Conservation (phyloP, 768 basidiomycete genomes). For the Kwoniella sp. region DNA sequence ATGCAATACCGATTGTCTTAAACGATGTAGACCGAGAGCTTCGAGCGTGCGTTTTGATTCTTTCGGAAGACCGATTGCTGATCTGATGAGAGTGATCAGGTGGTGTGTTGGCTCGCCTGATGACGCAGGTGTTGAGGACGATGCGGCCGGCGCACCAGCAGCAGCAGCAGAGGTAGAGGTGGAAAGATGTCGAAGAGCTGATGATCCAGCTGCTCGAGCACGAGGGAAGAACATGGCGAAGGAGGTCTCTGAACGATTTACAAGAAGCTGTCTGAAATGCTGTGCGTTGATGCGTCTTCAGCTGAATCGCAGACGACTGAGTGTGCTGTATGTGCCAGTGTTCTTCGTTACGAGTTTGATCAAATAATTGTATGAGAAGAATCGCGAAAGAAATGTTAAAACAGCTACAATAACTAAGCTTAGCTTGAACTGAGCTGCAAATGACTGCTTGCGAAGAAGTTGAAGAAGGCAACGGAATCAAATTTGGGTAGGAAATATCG, state of each 20-base stretch:
- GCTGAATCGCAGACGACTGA: too few species aligned
- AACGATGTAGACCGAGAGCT: conserved; percentile 74
- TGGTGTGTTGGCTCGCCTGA: conserved; percentile 65
- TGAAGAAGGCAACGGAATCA: too few species aligned
- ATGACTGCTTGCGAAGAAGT: too few species aligned
- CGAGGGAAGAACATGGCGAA: conserved; percentile 19
- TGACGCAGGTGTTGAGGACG: conserved; percentile 18
- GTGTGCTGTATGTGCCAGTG: too few species aligned
- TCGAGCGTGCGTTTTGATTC: conserved; percentile 71
- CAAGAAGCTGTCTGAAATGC: too few species aligned
- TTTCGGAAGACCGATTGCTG: conserved; percentile 77
- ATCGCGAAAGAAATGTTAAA: too few species aligned
- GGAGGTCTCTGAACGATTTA: not conserved
- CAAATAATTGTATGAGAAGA: too few species aligned
- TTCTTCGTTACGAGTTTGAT: too few species aligned
- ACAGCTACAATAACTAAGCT: too few species aligned
- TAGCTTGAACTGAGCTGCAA: too few species aligned
- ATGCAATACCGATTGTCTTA: conserved; percentile 83
- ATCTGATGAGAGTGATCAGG: conserved; percentile 85
- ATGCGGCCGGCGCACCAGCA: not conserved
- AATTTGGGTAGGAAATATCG: too few species aligned
- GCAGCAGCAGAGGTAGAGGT: conserved; percentile 10
- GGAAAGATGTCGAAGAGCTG: conserved; percentile 14
- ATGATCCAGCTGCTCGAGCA: not conserved
- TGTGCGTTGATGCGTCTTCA: not conserved